Conservation (phyloP, 75 land plant genomes). For the Adiantum capillusveneris region DNA sequence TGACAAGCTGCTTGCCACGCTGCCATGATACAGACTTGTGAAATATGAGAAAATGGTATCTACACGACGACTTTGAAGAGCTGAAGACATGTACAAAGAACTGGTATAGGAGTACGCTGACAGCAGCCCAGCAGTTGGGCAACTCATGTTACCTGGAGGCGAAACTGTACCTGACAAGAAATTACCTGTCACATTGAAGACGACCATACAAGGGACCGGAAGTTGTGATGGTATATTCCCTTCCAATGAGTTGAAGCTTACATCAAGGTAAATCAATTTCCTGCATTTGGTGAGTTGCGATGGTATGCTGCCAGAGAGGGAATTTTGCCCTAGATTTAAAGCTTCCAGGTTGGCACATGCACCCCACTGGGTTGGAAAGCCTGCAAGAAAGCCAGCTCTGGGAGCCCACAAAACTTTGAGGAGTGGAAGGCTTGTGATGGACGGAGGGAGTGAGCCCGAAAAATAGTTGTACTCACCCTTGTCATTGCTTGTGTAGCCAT, state of each 20-base stretch:
- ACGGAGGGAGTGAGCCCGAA: constrained; percentile 46
- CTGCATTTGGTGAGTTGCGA: constrained; percentile 35
- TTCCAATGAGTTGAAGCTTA: constrained; percentile 49
- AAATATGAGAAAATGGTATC: constrained; percentile 23
- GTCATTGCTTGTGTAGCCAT: constrained; percentile 10
- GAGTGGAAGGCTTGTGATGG: constrained; percentile 38
- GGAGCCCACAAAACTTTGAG: constrained; percentile 66
- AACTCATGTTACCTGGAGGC: constrained; percentile 7
- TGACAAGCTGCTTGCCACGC: constrained; percentile 1
- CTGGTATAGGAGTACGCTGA: background rate
- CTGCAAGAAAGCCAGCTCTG: constrained; percentile 50
- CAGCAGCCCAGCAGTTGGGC: constrained; percentile 13
- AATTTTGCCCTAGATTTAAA: constrained; percentile 57
- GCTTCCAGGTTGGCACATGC: constrained; percentile 43
- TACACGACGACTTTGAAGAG: background rate
- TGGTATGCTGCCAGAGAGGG: constrained; percentile 35
- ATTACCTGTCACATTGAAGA: constrained; percentile 61
- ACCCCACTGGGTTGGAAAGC: constrained; percentile 59
- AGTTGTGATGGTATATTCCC: constrained; percentile 44
- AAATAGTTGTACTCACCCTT: constrained; percentile 55
- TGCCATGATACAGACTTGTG: constrained; percentile 17
- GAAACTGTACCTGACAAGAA: constrained; percentile 33
- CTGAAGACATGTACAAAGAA: background rate
- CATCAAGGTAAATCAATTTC: constrained; percentile 39
- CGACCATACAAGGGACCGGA: constrained; percentile 52